A percentile compares a stretch with the other conserved stretches of the same genome.
phyloP scores from a whole-genome alignment of 2,329 filamentous ascomycete species.

The Blastomyces parvus region DNA sequence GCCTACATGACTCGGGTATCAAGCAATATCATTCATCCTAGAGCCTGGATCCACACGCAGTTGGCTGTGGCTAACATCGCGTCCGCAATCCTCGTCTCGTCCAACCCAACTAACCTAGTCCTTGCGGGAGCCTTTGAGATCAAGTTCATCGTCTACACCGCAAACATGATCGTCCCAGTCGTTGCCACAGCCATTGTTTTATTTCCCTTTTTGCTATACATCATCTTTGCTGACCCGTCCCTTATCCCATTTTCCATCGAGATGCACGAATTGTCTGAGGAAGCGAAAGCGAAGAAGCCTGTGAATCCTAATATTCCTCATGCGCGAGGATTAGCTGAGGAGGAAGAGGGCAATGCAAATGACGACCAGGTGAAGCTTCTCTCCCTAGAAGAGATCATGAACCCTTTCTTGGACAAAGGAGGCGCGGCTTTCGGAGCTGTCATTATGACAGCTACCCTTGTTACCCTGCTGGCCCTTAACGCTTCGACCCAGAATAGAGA shows the following conservation, averaged over 20 bases:
- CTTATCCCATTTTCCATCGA: constrained; percentile 58
- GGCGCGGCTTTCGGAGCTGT: constrained; percentile 55
- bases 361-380: constrained; percentile 47
- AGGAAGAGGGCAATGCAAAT: constrained; percentile 41
- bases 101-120: constrained; percentile 67
- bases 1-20: constrained; percentile 70
- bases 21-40: constrained; percentile 59
- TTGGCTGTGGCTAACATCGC: constrained; percentile 65
- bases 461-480: constrained; percentile 58
- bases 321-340: constrained; percentile 47
- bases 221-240: constrained; percentile 55
- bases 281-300: constrained; percentile 46
- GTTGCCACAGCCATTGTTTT: constrained; percentile 57
- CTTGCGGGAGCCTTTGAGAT: constrained; percentile 63
- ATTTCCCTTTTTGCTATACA: constrained; percentile 60
- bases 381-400: constrained; percentile 63
- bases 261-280: constrained; percentile 57
- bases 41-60: constrained; percentile 64
- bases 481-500: constrained; percentile 45
- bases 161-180: constrained; percentile 68
- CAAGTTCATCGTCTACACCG: constrained; percentile 63
- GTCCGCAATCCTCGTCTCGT: constrained; percentile 66
- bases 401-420: constrained; percentile 60
- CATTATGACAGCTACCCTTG: constrained; percentile 58
- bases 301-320: constrained; percentile 65